These are phyloP conservation scores for Malassezia brasiliensis DNA, from an alignment of 1,284 basidiomycete species.

Conservation along the genomic window DNA sequence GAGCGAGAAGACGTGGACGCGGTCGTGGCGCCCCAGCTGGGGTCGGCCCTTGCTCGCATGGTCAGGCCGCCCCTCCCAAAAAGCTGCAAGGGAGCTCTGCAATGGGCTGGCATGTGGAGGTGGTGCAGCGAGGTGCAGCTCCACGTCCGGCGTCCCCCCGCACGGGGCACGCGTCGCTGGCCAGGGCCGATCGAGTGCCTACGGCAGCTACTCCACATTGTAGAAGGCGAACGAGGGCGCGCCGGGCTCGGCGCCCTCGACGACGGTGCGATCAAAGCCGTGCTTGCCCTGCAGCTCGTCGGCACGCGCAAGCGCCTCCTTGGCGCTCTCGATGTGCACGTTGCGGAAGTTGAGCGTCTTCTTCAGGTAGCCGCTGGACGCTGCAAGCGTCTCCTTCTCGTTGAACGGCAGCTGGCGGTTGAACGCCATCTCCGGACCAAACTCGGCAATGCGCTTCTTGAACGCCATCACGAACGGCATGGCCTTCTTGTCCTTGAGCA, in stretches of 20 bases:
- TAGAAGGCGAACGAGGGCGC: slow-evolving; percentile 24
- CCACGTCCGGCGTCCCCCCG: too few relatives aligned
- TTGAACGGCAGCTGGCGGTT: slow-evolving; percentile 77
- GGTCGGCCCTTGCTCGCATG: too few relatives aligned
- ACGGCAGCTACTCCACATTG: slow-evolving; percentile 15
- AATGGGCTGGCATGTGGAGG: not conserved
- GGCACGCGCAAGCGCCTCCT: slow-evolving; percentile 55
- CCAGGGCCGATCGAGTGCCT: too few relatives aligned
- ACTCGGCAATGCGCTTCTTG: slow-evolving; percentile 80
- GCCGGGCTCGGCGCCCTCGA: slow-evolving; percentile 80
- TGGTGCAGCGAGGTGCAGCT: not conserved
- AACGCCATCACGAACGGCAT: slow-evolving; percentile 91
- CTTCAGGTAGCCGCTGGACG: slow-evolving; percentile 59
- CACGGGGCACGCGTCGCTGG: too few relatives aligned
- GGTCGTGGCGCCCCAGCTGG: too few relatives aligned
- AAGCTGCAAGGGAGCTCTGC: not conserved
- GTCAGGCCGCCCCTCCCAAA: not conserved
- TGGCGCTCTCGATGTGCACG: slow-evolving; percentile 62
- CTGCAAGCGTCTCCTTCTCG: slow-evolving; percentile 64
- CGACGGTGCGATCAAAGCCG: slow-evolving; percentile 60
- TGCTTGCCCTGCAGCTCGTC: slow-evolving; percentile 54
- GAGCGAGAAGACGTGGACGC: too few relatives aligned
- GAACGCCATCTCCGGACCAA: slow-evolving; percentile 71
- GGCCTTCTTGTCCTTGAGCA: slow-evolving; percentile 87
- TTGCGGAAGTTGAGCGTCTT: slow-evolving; percentile 67